A percentile compares a stretch with the other conserved stretches of the same genome.
These are phyloP conservation scores for Colletotrichum sp. DNA, from an alignment of 2,329 filamentous ascomycete genomes.

Conservation along the genomic window DNA sequence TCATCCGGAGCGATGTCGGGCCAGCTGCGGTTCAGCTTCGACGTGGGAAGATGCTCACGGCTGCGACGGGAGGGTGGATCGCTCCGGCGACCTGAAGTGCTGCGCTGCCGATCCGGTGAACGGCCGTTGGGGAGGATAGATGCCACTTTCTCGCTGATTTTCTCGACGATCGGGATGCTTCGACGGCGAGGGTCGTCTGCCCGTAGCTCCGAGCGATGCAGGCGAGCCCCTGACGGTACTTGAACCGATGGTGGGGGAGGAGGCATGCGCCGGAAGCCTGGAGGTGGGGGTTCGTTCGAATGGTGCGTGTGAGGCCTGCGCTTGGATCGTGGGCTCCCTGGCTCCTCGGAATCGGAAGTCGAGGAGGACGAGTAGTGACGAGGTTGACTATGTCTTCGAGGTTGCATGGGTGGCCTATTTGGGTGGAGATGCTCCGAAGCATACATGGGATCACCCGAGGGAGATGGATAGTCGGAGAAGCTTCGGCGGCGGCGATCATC, in stretches of 20 bases:
- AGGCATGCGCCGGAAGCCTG: constrained; percentile 36
- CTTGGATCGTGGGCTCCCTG: constrained; percentile 27
- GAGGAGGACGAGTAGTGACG: constrained; percentile 47
- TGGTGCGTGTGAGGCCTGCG: constrained; percentile 22
- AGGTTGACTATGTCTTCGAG: constrained; percentile 56
- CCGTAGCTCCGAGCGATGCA: constrained; percentile 38
- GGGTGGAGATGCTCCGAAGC: constrained; percentile 38
- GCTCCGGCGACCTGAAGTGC: constrained; percentile 33
- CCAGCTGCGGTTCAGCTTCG: constrained; percentile 44
- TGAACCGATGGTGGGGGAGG: constrained; percentile 30
- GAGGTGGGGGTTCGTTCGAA: constrained; percentile 31
- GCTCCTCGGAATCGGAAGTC: constrained; percentile 41
- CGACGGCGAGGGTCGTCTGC: constrained; percentile 41
- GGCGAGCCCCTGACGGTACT: constrained; percentile 28
- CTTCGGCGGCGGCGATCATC: constrained; percentile 54
- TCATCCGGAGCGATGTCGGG: constrained; percentile 44
- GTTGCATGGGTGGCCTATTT: constrained; percentile 31
- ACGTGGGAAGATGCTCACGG: constrained; percentile 44
- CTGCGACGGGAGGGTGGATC: constrained; percentile 23
- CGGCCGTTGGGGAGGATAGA: constrained; percentile 45
- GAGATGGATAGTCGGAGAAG: constrained; percentile 54
- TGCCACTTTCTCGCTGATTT: constrained; percentile 49
- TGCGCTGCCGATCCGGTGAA: constrained; percentile 39
- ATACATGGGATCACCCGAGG: constrained; percentile 33
- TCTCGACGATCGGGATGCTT: constrained; percentile 43